These are phyloP conservation scores for Austroboletus niveus DNA, from an alignment of 1,284 basidiomycete species.

Conservation along the genomic window DNA sequence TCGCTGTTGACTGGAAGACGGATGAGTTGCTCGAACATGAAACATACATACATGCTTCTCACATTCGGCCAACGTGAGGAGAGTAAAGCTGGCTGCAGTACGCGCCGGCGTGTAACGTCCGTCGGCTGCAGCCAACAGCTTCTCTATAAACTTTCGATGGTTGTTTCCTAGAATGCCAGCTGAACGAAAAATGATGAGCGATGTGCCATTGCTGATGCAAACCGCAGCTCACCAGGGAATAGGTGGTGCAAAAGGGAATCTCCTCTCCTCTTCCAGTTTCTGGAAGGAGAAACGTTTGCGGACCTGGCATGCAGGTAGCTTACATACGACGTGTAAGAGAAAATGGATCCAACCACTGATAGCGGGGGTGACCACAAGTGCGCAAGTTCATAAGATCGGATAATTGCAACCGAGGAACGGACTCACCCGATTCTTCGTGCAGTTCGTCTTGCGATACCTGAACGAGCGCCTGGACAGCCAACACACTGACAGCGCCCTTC, in stretches of 20 bases:
- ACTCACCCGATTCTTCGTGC: constrained; percentile 11
- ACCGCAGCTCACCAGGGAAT: constrained; percentile 7
- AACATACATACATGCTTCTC: not conserved
- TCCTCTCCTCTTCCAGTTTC: constrained; percentile 16
- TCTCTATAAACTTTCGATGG: constrained; percentile 8
- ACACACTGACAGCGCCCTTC: constrained; percentile 8
- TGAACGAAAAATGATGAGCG: not conserved
- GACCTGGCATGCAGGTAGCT: constrained; percentile 10
- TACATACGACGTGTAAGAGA: not conserved
- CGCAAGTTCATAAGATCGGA: not conserved
- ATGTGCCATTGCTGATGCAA: not conserved
- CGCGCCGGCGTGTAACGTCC: constrained; percentile 9
- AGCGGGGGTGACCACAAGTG: not conserved
- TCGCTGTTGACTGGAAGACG: constrained; percentile 1
- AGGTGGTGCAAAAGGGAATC: constrained; percentile 13
- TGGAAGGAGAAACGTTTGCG: constrained; percentile 10
- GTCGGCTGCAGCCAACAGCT: constrained; percentile 8
- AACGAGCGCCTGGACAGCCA: constrained; percentile 13
- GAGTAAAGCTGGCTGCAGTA: constrained; percentile 12
- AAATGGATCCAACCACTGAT: not conserved
- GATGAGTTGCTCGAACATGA: not conserved
- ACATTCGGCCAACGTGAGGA: constrained; percentile 10
- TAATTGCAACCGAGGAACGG: not conserved
- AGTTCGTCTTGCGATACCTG: constrained; percentile 11
- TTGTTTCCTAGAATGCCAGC: constrained; percentile 11